Conservation (phyloP, 495 filamentous ascomycete species). For the Schizothecium vesticola region DNA sequence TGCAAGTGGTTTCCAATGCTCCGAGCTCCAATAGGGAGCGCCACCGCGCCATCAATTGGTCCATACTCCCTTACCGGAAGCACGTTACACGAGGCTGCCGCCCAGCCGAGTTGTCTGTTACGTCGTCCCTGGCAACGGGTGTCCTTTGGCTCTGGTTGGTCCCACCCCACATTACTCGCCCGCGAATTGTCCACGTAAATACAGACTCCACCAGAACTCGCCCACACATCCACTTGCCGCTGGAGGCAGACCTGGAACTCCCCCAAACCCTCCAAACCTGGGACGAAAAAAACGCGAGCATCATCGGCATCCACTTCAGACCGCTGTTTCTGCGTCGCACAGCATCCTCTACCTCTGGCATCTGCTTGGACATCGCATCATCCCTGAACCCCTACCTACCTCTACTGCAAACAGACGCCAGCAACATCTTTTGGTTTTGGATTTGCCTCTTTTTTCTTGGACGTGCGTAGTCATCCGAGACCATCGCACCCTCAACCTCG, state of each 20-base stretch:
- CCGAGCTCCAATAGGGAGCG: not conserved
- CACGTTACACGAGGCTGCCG: not conserved
- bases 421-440: not conserved
- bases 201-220: not conserved
- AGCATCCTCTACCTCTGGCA: not conserved
- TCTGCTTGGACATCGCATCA: not conserved
- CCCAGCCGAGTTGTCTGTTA: not conserved
- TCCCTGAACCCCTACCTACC: not conserved
- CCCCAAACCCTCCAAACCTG: not conserved
- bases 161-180: not conserved
- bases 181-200: constrained; percentile 1
- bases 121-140: constrained; percentile 20
- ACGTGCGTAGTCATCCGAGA: not conserved
- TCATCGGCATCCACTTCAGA: not conserved
- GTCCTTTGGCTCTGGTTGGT: constrained; percentile 10
- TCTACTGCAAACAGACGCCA: not conserved
- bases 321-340: not conserved
- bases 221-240: not conserved
- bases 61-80: not conserved
- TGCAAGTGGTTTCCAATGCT: not conserved
- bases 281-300: not conserved
- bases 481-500: not conserved
- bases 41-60: constrained; percentile 1
- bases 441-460: not conserved
- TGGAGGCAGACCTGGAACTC: not conserved